phyloP scores from a whole-genome alignment of 306 rosid species.

The Quercus wislizeni region DNA sequence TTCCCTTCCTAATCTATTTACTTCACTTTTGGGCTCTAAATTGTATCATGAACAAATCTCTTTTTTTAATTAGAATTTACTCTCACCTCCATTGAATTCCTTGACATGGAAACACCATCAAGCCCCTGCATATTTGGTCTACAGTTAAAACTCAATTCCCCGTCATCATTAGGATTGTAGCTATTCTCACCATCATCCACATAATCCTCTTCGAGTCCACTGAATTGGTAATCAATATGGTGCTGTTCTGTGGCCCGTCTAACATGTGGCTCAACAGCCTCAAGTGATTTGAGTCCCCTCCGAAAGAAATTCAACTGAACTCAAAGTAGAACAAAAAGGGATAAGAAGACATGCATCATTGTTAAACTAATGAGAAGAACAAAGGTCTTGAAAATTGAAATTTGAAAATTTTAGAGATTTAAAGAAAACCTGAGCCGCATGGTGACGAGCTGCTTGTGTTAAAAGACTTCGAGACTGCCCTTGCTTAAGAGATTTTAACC shows the following conservation, averaged over 20 bases:
- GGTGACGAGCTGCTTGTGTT: conserved; percentile 92
- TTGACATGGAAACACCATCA: conserved; percentile 49
- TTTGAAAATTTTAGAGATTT: conserved; percentile 11
- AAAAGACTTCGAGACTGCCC: conserved; percentile 88
- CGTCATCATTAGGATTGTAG: conserved; percentile 34
- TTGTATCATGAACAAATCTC: background rate
- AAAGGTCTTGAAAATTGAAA: conserved; percentile 10
- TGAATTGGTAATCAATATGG: conserved; percentile 78
- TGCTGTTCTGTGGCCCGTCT: conserved; percentile 58
- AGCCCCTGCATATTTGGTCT: conserved; percentile 49
- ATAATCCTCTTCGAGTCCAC: conserved; percentile 68
- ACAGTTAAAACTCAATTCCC: conserved; percentile 79
- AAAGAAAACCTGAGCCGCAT: conserved; percentile 76
- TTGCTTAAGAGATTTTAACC: conserved; percentile 81
- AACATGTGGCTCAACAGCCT: conserved; percentile 85
- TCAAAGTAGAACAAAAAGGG: conserved; percentile 20
- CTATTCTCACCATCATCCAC: conserved; percentile 38
- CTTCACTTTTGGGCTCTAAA: background rate
- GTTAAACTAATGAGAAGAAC: conserved; percentile 2
- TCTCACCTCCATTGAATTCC: conserved; percentile 71
- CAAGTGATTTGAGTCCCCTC: conserved; percentile 82
- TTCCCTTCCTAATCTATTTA: background rate
- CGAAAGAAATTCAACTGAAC: conserved; percentile 79
- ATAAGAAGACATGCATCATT: conserved; percentile 8
- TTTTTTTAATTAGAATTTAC: conserved; percentile 2